A percentile compares a stretch with the other conserved stretches of the same genome.
Conservation (phyloP, 805 yeast genomes). For the Tetrapisispora pingtungensis region DNA sequence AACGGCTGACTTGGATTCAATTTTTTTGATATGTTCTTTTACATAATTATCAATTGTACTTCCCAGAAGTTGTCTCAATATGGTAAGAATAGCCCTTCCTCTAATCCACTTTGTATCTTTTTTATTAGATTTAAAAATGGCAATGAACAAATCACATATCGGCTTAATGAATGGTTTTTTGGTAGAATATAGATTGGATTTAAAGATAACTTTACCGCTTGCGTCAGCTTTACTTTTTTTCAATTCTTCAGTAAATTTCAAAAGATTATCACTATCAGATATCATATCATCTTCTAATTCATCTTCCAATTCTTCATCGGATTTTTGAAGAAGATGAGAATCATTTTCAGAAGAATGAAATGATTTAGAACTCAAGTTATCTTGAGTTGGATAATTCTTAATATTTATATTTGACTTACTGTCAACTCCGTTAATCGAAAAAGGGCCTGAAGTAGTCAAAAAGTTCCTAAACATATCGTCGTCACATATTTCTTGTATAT, state of each 20-base stretch:
- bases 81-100: constrained; percentile 72
- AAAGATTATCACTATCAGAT: not conserved
- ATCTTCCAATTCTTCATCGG: too few species aligned
- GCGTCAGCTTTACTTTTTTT: not conserved
- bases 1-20: constrained; percentile 32
- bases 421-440: not conserved
- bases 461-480: constrained; percentile 66
- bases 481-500: constrained; percentile 60
- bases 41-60: constrained; percentile 72
- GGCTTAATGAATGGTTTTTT: constrained; percentile 61
- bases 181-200: too few species aligned
- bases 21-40: constrained; percentile 29
- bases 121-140: constrained; percentile 55
- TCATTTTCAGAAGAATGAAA: too few species aligned
- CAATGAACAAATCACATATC: constrained; percentile 63
- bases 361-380: too few species aligned
- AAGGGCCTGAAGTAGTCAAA: constrained; percentile 36
- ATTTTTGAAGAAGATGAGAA: too few species aligned
- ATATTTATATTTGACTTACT: too few species aligned
- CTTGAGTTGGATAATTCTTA: not conserved
- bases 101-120: constrained; percentile 64
- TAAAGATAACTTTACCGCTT: too few species aligned
- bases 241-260: not conserved
- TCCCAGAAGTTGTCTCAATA: constrained; percentile 78
- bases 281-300: not conserved